Evolutionary conservation across 2,329 filamentous ascomycete genomes (phyloP).

Genomic region (Penicillium sp.): DNA sequence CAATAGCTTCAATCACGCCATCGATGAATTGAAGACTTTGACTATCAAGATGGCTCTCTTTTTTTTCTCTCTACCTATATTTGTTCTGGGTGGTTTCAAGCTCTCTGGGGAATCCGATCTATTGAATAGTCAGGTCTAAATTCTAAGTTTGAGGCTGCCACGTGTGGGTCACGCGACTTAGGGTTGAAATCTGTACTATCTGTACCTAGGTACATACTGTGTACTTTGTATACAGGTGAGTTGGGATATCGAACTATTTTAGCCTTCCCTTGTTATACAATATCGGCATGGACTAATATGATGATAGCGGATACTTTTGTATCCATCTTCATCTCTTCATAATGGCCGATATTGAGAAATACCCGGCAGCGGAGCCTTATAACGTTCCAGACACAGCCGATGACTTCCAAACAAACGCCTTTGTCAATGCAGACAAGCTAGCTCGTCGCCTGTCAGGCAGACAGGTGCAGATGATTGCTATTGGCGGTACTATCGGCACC

Average conservation of each 20-base stretch:
- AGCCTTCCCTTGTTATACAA: not conserved
- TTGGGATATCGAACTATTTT: not conserved
- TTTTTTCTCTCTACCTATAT: not conserved
- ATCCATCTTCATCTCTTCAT: not conserved
- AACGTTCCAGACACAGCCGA: conserved; percentile 16
- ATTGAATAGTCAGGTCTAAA: conserved; percentile 1
- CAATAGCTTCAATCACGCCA: conserved; percentile 28
- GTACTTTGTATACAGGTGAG: conserved; percentile 2
- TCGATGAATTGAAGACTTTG: conserved; percentile 13
- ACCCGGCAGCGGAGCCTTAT: conserved; percentile 7
- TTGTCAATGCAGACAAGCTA: conserved; percentile 48
- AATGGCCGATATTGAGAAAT: conserved; percentile 30
- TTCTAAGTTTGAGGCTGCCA: conserved; percentile 12
- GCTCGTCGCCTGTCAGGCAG: conserved; percentile 57
- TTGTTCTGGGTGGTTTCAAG: not conserved
- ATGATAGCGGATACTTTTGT: not conserved
- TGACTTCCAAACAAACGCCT: conserved; percentile 13
- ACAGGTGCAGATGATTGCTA: conserved; percentile 68
- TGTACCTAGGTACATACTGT: too few relatives aligned
- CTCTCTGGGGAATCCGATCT: not conserved
- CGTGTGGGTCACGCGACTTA: conserved; percentile 22
- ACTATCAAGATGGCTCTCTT: not conserved
- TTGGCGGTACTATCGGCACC: conserved; percentile 50
- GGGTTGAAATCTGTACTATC: conserved; percentile 1
- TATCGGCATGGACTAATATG: not conserved